phyloP scores from a whole-genome alignment of 1,284 basidiomycete genomes.

The Entoloma clypeatum region DNA sequence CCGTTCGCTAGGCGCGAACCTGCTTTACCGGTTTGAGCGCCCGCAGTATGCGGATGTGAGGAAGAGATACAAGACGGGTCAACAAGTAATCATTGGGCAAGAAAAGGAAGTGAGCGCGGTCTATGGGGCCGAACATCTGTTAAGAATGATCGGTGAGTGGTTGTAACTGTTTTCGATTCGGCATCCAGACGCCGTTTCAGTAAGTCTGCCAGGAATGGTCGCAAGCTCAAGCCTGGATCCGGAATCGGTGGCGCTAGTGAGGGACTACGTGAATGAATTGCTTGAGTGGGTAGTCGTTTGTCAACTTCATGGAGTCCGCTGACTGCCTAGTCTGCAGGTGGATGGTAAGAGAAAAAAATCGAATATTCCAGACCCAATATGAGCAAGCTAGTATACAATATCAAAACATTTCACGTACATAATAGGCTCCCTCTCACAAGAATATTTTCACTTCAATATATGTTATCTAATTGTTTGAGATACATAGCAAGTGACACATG shows the following conservation, averaged over 20 bases:
- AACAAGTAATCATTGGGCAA: constrained; percentile 60
- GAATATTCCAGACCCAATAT: constrained; percentile 72
- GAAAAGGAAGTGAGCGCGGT: constrained; percentile 87
- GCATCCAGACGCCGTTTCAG: constrained; percentile 35
- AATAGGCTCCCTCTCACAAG: no score
- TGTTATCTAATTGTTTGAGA: no score
- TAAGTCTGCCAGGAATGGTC: constrained; percentile 78
- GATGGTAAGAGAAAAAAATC: constrained; percentile 61
- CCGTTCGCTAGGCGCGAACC: constrained; percentile 82
- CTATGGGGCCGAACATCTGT: constrained; percentile 93
- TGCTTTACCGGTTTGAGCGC: constrained; percentile 93
- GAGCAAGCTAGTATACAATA: constrained; percentile 69
- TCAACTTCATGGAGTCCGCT: constrained; percentile 1
- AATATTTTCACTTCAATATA: no score
- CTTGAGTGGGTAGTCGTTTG: constrained; percentile 61
- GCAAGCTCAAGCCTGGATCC: constrained; percentile 88
- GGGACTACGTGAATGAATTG: constrained; percentile 89
- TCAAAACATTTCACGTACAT: constrained; percentile 70
- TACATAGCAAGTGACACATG: no score
- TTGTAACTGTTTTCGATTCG: neutral
- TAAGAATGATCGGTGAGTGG: constrained; percentile 87
- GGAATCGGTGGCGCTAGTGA: constrained; percentile 79
- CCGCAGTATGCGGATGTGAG: constrained; percentile 87
- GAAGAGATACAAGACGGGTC: constrained; percentile 72
- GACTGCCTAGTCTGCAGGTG: constrained; percentile 42